Conservation (phyloP, 164 flowering plant species). For the Chimonanthus praecox region DNA sequence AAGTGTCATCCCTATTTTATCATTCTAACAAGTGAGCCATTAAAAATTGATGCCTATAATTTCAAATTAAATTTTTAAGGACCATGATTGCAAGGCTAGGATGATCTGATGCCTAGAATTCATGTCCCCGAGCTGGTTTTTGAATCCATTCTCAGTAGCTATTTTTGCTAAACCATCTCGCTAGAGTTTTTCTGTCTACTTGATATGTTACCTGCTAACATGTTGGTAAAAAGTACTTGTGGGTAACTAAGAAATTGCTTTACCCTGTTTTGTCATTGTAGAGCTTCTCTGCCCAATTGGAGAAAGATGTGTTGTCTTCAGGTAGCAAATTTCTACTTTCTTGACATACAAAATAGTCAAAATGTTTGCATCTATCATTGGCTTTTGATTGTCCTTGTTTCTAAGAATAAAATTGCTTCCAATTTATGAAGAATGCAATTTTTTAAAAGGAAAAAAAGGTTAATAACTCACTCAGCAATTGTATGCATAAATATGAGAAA, state of each 20-base stretch:
- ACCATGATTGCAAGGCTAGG: too few relatives aligned
- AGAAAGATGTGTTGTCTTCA: constrained; percentile 76
- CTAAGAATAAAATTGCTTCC: background rate
- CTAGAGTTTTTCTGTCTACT: too few relatives aligned
- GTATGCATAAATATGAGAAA: background rate
- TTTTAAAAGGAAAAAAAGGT: background rate
- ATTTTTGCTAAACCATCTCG: too few relatives aligned
- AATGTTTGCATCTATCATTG: background rate
- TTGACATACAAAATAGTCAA: background rate
- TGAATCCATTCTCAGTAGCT: too few relatives aligned
- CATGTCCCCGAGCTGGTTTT: too few relatives aligned
- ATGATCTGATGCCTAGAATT: too few relatives aligned
- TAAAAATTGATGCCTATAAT: too few relatives aligned
- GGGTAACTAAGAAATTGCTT: background rate
- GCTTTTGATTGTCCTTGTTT: background rate
- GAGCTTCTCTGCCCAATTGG: constrained; percentile 90
- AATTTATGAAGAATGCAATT: too few relatives aligned
- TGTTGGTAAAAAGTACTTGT: background rate
- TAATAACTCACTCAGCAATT: background rate
- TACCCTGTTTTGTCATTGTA: constrained; percentile 23
- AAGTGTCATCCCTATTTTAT: too few relatives aligned
- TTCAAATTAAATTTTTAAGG: too few relatives aligned
- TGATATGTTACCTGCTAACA: too few relatives aligned
- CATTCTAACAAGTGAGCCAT: too few relatives aligned
- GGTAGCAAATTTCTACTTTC: constrained; percentile 36